Conservation (phyloP, 208 protist genomes). For the Angomonas deanei region DNA sequence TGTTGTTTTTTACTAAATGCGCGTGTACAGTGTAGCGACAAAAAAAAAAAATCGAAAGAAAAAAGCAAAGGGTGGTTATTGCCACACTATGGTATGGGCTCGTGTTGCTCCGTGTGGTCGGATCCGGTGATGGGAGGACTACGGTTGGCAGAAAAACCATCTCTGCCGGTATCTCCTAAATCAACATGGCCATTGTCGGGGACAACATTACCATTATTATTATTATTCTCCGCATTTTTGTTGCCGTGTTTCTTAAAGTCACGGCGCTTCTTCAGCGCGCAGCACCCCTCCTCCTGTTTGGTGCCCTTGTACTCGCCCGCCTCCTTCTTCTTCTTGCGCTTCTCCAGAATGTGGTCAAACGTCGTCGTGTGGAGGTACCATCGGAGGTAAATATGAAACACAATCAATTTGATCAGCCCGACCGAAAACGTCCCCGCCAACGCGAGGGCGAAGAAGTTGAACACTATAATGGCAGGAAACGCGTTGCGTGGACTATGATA, state of each 20-base stretch:
- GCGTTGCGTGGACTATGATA: slow-evolving; percentile 44
- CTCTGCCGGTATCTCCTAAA: neutral
- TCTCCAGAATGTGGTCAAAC: slow-evolving; percentile 68
- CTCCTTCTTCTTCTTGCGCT: slow-evolving; percentile 53
- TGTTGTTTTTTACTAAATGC: no score
- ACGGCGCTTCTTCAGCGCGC: slow-evolving; percentile 43
- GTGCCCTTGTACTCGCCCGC: slow-evolving; percentile 14
- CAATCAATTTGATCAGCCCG: slow-evolving; percentile 64
- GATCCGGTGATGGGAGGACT: no score
- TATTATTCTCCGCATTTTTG: slow-evolving; percentile 1
- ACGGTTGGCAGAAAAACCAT: no score
- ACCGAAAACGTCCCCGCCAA: slow-evolving; percentile 25
- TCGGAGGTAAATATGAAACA: slow-evolving; percentile 67
- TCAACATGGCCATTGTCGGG: neutral
- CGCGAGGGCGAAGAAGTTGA: slow-evolving; percentile 49
- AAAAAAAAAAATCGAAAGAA: no score
- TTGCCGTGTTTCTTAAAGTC: slow-evolving; percentile 66
- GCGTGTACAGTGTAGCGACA: no score
- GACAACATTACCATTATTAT: neutral
- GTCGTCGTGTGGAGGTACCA: slow-evolving; percentile 50
- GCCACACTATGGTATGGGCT: no score
- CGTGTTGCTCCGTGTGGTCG: no score
- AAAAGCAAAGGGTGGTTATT: no score
- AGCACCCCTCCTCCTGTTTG: slow-evolving; percentile 9
- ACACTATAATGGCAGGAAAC: slow-evolving; percentile 43